phyloP scores from a whole-genome alignment of 306 rosid genomes.

The Prunus davidiana region DNA sequence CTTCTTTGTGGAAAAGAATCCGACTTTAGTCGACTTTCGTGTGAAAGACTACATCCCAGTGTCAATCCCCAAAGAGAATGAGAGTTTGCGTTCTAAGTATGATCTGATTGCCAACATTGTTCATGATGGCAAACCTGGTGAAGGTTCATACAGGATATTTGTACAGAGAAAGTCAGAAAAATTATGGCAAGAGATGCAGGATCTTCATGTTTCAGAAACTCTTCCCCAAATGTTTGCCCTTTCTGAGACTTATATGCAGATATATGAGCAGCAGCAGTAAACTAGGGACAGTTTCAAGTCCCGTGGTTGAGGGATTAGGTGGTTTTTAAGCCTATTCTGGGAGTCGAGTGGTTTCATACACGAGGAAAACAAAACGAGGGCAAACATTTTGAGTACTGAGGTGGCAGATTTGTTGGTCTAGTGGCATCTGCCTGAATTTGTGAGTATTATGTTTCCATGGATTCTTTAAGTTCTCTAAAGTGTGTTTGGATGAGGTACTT shows the following conservation, averaged over 20 bases:
- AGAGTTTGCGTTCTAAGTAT: slow-evolving; percentile 70
- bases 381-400: background rate
- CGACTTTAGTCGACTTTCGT: slow-evolving; percentile 91
- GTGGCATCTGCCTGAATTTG: background rate
- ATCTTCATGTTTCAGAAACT: slow-evolving; percentile 86
- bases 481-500: too few species aligned
- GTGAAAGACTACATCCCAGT: slow-evolving; percentile 95
- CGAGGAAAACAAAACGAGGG: background rate
- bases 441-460: background rate
- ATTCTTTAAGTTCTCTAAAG: background rate
- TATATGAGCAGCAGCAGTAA: slow-evolving; percentile 86
- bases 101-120: slow-evolving; percentile 88
- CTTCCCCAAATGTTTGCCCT: slow-evolving; percentile 96
- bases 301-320: background rate
- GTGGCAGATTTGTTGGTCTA: too few species aligned
- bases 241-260: slow-evolving; percentile 92
- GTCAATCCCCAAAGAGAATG: slow-evolving; percentile 69
- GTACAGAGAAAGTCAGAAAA: slow-evolving; percentile 91
- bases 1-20: slow-evolving; percentile 96
- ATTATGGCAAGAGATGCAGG: slow-evolving; percentile 95
- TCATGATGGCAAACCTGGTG: slow-evolving; percentile 90
- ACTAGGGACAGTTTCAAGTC: slow-evolving; percentile 6
- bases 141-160: slow-evolving; percentile 85
- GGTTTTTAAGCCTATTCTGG: background rate
- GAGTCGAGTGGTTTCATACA: background rate